Percentiles rank a stretch among this genome's conserved stretches.
Conservation (phyloP, 1,139 yeast species). For the Candida tropicalis region DNA sequence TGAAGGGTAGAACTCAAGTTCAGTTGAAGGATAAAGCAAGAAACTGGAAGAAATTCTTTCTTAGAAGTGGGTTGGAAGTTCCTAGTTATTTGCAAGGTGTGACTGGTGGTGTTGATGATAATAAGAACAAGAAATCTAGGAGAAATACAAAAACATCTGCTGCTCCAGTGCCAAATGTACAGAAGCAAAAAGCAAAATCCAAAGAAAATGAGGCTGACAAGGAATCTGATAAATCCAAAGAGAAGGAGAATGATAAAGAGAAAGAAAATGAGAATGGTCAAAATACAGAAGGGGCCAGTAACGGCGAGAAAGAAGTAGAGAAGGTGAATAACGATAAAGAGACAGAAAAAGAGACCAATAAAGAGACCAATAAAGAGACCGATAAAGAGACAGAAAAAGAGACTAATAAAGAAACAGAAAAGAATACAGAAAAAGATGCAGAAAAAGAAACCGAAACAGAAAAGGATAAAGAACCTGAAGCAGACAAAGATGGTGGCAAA, state of each 20-base stretch:
- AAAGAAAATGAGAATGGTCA: not conserved
- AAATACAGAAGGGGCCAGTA: not conserved
- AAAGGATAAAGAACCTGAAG: not conserved
- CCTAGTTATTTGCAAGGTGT: conserved; percentile 81
- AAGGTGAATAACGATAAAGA: not conserved
- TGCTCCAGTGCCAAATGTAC: conserved; percentile 37
- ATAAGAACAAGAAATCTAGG: conserved; percentile 22
- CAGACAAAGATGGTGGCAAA: not conserved
- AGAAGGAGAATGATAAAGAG: conserved; percentile 6
- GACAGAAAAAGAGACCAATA: not conserved
- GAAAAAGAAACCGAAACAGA: not conserved
- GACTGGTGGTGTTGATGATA: conserved; percentile 76
- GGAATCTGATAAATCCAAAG: not conserved
- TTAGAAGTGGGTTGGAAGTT: conserved; percentile 69
- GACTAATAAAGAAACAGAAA: not conserved
- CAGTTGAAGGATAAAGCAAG: conserved; percentile 95
- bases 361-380: not conserved
- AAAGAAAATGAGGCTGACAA: not conserved
- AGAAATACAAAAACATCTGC: conserved; percentile 44
- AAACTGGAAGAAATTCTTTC: conserved; percentile 86
- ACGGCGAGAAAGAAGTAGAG: conserved; percentile 2
- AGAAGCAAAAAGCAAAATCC: conserved; percentile 11
- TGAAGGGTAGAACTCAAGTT: conserved; percentile 85
- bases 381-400: not conserved
- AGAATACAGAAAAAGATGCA: not conserved